Evolutionary conservation across 331 rosid species (phyloP), one percentile per base, ranked within the genome.

Genomic region (Rosa hybrid): DNA sequence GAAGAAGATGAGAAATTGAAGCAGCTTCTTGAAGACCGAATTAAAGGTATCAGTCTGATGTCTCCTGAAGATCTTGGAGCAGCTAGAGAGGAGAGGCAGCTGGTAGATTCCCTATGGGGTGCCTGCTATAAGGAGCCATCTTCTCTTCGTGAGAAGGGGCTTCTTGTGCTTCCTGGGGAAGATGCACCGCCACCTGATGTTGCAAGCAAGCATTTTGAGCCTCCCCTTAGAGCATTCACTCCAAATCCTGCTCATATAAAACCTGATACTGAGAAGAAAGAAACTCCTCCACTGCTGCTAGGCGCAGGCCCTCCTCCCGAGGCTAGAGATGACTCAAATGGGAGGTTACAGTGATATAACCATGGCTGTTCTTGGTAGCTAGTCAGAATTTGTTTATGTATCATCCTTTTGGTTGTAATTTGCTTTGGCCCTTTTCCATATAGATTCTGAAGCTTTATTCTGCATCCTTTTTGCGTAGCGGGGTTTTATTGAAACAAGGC

Each of bases 141-240:
- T 56, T 85, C 90, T 0, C 89, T 96, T 30, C 72, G 78, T 17
- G 92, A 89, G 87, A 93, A 90, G 78, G 98, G 99, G 68, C 94
- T 92, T 83, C 91, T 90, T 74, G 86, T 89, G 54, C 94, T 93
- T 74, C 96, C 98, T 0, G 96, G 90, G n/a, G 99, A 96, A 82
- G 98, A 93, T 45, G 89, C 83, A 0, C 85, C 86, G 0, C 89
- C 96, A 12, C 97, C 99, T 6, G 98, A 92, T 73, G 90, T 92
- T 70, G 97, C 90, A 9, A 88, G 99, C 90, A 83, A 93, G 80
- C 81, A 81, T 79, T 95, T 95, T 53, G 96, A 95, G 68, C 92
- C 97, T 69, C 91, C 92, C 25, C 93, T 90, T 45, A 83, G 99
- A 89, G 89, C 97, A 63, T 83, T 71, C 80, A 72, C 97, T 18